A percentile compares a stretch with the other conserved stretches of the same genome.
These are phyloP conservation scores for Centrapalus pauciflorus DNA, from an alignment of 129 eudicot genomes.

Conservation along the genomic window DNA sequence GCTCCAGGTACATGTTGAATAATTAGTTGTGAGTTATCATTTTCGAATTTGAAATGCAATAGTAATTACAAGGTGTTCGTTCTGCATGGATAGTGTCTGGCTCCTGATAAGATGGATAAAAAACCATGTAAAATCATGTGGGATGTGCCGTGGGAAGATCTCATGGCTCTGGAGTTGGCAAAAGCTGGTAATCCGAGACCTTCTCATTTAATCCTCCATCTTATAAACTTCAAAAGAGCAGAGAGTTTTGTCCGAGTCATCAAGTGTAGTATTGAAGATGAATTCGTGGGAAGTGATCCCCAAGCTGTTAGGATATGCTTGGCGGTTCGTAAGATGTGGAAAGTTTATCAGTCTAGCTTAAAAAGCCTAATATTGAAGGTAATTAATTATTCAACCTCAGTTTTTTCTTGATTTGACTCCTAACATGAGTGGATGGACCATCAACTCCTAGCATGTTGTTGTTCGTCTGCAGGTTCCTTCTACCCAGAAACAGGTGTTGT, in stretches of 20 bases:
- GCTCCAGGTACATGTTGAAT: constrained; percentile 57
- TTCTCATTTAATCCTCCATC: constrained; percentile 83
- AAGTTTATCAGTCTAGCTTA: constrained; percentile 49
- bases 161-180: constrained; percentile 77
- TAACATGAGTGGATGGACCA: neutral
- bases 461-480: constrained; percentile 64
- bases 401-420: neutral
- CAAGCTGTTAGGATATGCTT: constrained; percentile 84
- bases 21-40: neutral
- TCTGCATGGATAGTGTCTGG: constrained; percentile 48
- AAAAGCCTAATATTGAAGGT: constrained; percentile 61
- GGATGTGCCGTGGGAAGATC: constrained; percentile 97
- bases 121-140: constrained; percentile 96
- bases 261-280: constrained; percentile 75
- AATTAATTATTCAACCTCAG: neutral
- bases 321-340: constrained; percentile 83
- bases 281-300: constrained; percentile 48
- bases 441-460: constrained; percentile 7
- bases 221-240: constrained; percentile 55
- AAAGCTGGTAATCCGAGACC: constrained; percentile 74
- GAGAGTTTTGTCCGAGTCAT: constrained; percentile 79
- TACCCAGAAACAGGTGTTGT: constrained; percentile 59
- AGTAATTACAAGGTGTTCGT: neutral
- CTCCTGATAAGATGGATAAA: constrained; percentile 75
- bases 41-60: constrained; percentile 6